Conservation (phyloP, 371 early-diverging fungal species). For the Mortierella sp. region DNA sequence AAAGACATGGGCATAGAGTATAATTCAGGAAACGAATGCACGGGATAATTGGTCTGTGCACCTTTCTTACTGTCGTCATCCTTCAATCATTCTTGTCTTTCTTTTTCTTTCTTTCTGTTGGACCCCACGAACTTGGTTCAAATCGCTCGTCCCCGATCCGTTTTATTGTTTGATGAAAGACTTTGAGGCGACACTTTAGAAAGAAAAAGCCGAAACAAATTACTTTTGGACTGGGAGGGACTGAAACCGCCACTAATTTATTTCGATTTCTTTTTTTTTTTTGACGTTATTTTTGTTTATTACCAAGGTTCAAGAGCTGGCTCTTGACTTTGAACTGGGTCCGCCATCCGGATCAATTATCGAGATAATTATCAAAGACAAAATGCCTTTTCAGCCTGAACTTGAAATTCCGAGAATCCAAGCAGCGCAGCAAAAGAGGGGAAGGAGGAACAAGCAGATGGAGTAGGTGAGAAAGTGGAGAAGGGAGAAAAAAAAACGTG, state of each 20-base stretch:
- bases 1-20: not conserved
- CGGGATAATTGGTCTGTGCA: constrained; percentile 7
- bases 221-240: not conserved
- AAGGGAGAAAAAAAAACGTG: too few species aligned
- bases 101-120: not conserved
- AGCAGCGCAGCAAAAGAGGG: not conserved
- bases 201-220: not conserved
- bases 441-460: not conserved
- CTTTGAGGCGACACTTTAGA: not conserved
- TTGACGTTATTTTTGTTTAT: not conserved
- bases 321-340: too few species aligned
- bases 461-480: too few species aligned
- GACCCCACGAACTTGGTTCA: not conserved
- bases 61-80: too few species aligned
- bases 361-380: too few species aligned
- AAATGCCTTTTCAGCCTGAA: not conserved
- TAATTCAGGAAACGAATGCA: not conserved
- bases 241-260: not conserved
- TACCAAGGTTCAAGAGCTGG: constrained; percentile 5
- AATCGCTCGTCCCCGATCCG: not conserved
- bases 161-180: not conserved
- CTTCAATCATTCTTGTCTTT: not conserved
- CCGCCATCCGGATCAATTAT: too few species aligned
- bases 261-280: not conserved
- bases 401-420: not conserved